Percentiles rank a stretch among this genome's conserved stretches.
These are phyloP conservation scores for Ceratocystis variospora DNA, from an alignment of 2,329 filamentous ascomycete genomes.

Conservation along the genomic window DNA sequence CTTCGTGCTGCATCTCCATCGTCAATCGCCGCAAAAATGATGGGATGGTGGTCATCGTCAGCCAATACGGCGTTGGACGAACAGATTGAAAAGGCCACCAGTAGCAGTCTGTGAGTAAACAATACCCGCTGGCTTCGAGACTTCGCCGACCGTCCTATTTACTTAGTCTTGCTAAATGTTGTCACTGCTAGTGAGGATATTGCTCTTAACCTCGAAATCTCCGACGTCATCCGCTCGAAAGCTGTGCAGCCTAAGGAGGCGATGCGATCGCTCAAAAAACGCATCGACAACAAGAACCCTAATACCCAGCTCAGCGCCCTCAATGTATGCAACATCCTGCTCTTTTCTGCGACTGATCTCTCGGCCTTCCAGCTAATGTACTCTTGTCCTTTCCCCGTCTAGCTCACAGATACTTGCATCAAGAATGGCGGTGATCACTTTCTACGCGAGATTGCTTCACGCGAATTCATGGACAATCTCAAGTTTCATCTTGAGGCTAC, in stretches of 20 bases:
- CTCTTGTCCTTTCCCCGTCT: conserved; percentile 23
- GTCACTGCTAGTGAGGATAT: conserved; percentile 67
- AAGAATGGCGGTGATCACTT: conserved; percentile 98
- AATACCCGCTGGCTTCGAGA: neutral
- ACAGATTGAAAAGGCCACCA: conserved; percentile 89
- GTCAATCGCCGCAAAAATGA: conserved; percentile 38
- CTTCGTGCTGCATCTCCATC: neutral
- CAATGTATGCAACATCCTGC: conserved; percentile 44
- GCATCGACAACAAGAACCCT: conserved; percentile 94
- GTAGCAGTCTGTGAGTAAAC: conserved; percentile 66
- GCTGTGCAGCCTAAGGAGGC: conserved; percentile 95
- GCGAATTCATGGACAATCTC: conserved; percentile 97
- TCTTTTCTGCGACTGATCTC: neutral
- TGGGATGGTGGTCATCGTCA: conserved; percentile 95
- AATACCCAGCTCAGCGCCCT: conserved; percentile 93
- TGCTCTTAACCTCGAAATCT: conserved; percentile 92
- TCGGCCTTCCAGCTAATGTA: neutral
- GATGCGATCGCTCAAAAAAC: conserved; percentile 87
- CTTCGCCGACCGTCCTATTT: neutral
- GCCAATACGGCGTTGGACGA: conserved; percentile 85
- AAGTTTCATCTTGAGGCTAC: conserved; percentile 76
- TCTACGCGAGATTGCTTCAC: conserved; percentile 82
- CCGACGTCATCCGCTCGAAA: conserved; percentile 92
- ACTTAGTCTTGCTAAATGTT: neutral
- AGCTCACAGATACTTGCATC: conserved; percentile 94